Percentiles rank a stretch among this genome's conserved stretches.
Evolutionary conservation across 805 yeast genomes (phyloP).

Genomic region (Schwanniomyces occidentalis): DNA sequence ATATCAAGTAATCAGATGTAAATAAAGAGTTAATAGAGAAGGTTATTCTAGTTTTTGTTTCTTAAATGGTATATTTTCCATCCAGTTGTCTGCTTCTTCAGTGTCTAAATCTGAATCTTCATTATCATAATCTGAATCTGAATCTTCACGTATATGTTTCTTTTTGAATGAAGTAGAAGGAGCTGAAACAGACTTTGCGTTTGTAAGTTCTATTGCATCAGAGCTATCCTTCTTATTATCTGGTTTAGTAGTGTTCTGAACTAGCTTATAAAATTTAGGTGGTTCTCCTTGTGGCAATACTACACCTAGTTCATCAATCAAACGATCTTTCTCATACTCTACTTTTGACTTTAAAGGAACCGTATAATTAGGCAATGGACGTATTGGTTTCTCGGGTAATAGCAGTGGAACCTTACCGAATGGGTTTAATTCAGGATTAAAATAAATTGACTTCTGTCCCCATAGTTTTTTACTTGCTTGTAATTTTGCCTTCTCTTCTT

Average conservation of each 20-base stretch:
- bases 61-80: background rate
- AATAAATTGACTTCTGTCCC: constrained; percentile 54
- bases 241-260: constrained; percentile 28
- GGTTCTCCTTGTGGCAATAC: constrained; percentile 42
- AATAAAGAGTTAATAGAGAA: too few relatives aligned
- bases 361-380: constrained; percentile 25
- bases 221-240: too few relatives aligned
- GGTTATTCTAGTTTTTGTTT: background rate
- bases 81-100: background rate
- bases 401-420: constrained; percentile 52
- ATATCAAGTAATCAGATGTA: too few relatives aligned
- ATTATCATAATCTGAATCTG: constrained; percentile 1
- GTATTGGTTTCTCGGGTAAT: constrained; percentile 4
- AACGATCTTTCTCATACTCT: constrained; percentile 27
- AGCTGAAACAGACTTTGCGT: background rate
- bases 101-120: background rate
- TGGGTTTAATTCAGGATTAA: constrained; percentile 68
- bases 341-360: constrained; percentile 27
- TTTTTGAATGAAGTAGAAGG: background rate
- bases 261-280: constrained; percentile 48
- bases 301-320: constrained; percentile 25
- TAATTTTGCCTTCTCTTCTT: constrained; percentile 15
- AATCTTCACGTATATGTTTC: background rate
- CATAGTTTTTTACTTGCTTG: constrained; percentile 28
- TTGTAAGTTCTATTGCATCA: constrained; percentile 1